A percentile compares a stretch with the other conserved stretches of the same genome.
Conservation (phyloP, 1,284 basidiomycete species). For the Trichosporon sp. region DNA sequence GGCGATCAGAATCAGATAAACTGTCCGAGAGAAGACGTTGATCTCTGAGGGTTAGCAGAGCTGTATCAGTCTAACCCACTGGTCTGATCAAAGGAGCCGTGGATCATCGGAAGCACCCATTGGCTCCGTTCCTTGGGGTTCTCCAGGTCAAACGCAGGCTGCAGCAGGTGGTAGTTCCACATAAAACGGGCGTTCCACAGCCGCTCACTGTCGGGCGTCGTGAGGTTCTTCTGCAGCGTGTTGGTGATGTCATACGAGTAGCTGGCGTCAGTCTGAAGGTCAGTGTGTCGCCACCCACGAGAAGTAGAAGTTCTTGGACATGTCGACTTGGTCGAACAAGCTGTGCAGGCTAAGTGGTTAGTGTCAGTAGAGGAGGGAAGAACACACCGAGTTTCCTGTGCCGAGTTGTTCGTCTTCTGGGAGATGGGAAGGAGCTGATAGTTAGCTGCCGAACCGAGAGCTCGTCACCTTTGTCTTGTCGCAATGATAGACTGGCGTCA, state of each 20-base stretch:
- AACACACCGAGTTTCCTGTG: conserved; percentile 68
- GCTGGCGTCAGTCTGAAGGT: conserved; percentile 50
- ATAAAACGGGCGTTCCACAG: conserved; percentile 82
- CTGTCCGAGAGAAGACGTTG: conserved; percentile 79
- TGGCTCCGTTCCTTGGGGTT: conserved; percentile 57
- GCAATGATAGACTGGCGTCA: conserved; percentile 73
- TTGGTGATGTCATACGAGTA: conserved; percentile 97
- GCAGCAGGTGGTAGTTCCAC: conserved; percentile 93
- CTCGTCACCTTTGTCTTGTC: conserved; percentile 75
- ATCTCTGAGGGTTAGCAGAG: conserved; percentile 60
- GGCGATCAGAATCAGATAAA: conserved; percentile 92
- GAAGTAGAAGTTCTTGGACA: conserved; percentile 99
- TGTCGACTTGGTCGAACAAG: conserved; percentile 95
- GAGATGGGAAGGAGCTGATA: conserved; percentile 42
- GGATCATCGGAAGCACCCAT: conserved; percentile 90
- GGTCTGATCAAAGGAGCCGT: conserved; percentile 92
- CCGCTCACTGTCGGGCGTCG: conserved; percentile 51
- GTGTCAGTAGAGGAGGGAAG: background rate
- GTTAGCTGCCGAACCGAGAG: background rate
- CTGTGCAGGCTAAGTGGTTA: conserved; percentile 59
- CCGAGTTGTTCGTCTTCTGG: conserved; percentile 60
- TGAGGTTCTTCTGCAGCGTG: conserved; percentile 90
- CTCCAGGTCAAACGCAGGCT: conserved; percentile 55
- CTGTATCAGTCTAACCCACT: conserved; percentile 58
- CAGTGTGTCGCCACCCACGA: conserved; percentile 57